These are phyloP conservation scores for Sporobolomyces pararoseus DNA, from an alignment of 768 basidiomycete genomes.

Conservation along the genomic window DNA sequence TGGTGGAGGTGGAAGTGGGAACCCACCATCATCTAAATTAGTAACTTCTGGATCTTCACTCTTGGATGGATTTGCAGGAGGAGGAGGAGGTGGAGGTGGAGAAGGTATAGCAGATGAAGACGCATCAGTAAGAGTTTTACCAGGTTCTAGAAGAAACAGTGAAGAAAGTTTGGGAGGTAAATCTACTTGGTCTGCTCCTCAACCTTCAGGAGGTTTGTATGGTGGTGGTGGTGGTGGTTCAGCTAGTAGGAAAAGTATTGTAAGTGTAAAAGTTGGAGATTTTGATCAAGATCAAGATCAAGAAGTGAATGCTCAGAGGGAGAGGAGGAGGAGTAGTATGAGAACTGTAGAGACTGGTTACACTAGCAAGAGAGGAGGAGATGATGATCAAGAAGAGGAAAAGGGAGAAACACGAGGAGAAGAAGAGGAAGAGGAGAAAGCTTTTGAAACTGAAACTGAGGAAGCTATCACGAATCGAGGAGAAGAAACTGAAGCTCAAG, in stretches of 20 bases:
- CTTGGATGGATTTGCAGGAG: not conserved
- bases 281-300: not conserved
- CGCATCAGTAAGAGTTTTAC: conserved; percentile 82
- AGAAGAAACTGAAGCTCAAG: conserved; percentile 24
- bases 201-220: not conserved
- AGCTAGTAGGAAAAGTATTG: conserved; percentile 5
- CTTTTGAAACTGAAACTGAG: conserved; percentile 6
- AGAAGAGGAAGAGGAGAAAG: not conserved
- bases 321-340: conserved; percentile 4
- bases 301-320: not conserved
- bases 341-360: conserved; percentile 11
- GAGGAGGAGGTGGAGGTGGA: not conserved
- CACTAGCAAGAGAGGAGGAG: not conserved
- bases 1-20: not conserved
- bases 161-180: conserved; percentile 74
- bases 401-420: not conserved
- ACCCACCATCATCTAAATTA: too few species aligned
- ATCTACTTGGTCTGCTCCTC: conserved; percentile 74
- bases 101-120: conserved; percentile 63
- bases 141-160: conserved; percentile 77
- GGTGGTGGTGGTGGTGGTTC: conserved; percentile 5
- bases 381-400: not conserved
- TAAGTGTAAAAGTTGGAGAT: not conserved
- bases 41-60: too few species aligned
- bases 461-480: not conserved